Evolutionary conservation across 495 filamentous ascomycete genomes (phyloP), one percentile per base, ranked within the genome.

Genomic region (Daldinia caldariorum): DNA sequence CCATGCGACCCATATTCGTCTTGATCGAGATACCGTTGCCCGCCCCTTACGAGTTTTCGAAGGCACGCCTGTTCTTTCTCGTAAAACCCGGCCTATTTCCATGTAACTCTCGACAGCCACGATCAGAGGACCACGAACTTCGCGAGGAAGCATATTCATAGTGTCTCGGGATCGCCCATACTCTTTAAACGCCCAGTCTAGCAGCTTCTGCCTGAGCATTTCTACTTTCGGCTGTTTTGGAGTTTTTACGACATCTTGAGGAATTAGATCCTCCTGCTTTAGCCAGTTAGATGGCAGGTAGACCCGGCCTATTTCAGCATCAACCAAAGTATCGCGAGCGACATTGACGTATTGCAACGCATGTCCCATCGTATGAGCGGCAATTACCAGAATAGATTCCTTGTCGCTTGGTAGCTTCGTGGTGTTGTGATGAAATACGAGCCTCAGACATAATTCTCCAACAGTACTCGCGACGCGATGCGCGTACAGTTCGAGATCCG

Each of bases 51-150:
- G 86, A 39, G 83, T 77, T 58, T 78, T 76, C 47, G 81, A 82
- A 14, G 77, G 75, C 10, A 63, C 64, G 3, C 57, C 69, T 5
- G 51, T 74, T 50, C 76, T 75, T 57, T 80, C 78, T 51, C 76
- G 75, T 55, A 89, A 74, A 57, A 89, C 84, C 39, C 88, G 75
- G 13, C 88, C 90, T 75, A 91, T 92, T 71, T 90, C 89, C 84
- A 92, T 89, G 64, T 92, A 92, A 67, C 87, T 90, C 77, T 91
- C 89, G 0, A 91, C 86, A 3, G 88, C 89, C 8, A 90, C 88
- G 32, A 86, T 79, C 75, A 91, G 83, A 2, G 89, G 87, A 4
- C 83, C 86, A 59, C 86, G 79, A 4, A 84, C 85, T 58, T 86
- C 83, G 0, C 31, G 10, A 4, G 90, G 89, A 10, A 92, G 74